These are phyloP conservation scores for Penicillium fuscoglaucum DNA, from an alignment of 2,329 filamentous ascomycete genomes.

Conservation along the genomic window DNA sequence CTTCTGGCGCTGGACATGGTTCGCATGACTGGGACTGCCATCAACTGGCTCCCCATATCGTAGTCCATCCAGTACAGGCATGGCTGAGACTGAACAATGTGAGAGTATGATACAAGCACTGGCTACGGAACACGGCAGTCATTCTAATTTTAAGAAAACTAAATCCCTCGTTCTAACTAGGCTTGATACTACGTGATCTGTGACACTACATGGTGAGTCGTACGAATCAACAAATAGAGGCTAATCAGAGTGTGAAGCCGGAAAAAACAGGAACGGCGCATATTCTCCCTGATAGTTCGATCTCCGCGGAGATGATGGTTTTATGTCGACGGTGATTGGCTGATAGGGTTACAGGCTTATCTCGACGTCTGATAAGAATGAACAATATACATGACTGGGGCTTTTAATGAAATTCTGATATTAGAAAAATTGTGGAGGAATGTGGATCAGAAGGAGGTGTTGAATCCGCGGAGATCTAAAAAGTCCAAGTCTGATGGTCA, in stretches of 20 bases:
- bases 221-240: neutral
- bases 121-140: slow-evolving; percentile 8
- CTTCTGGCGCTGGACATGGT: slow-evolving; percentile 52
- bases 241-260: slow-evolving; percentile 4
- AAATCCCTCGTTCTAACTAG: neutral
- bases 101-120: neutral
- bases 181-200: neutral
- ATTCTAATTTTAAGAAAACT: slow-evolving; percentile 14
- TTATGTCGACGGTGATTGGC: slow-evolving; percentile 11
- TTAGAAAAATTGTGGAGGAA: neutral
- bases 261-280: slow-evolving; percentile 13
- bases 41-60: slow-evolving; percentile 27
- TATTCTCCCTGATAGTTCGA: neutral
- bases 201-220: neutral
- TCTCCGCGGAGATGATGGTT: slow-evolving; percentile 23
- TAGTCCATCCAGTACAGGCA: slow-evolving; percentile 35
- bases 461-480: neutral
- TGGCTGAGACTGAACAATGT: slow-evolving; percentile 13
- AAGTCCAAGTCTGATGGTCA: too few relatives aligned
- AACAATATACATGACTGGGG: neutral
- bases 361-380: slow-evolving; percentile 6
- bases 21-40: slow-evolving; percentile 16
- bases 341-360: slow-evolving; percentile 4
- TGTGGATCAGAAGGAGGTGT: neutral
- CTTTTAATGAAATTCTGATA: neutral